Conservation (phyloP, 495 filamentous ascomycete species). For the Penicillium riverlandense region DNA sequence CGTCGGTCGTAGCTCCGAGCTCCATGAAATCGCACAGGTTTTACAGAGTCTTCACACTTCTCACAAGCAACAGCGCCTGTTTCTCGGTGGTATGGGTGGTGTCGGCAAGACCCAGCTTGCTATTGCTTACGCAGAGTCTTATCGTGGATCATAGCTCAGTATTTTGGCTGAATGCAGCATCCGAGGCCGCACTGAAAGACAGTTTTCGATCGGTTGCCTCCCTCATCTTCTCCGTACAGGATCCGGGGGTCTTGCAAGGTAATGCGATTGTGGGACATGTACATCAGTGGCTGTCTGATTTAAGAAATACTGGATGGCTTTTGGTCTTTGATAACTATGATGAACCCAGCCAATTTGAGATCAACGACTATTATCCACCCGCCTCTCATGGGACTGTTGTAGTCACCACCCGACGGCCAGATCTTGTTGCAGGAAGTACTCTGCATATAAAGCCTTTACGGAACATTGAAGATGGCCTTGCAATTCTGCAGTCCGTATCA, state of each 20-base stretch:
- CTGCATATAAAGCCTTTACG: constrained; percentile 1
- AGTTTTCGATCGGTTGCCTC: constrained; percentile 3
- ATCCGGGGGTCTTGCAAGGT: background rate
- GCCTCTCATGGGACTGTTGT: constrained; percentile 4
- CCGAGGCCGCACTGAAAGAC: constrained; percentile 5
- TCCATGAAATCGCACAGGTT: background rate
- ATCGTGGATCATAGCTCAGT: background rate
- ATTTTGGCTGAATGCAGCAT: constrained; percentile 7
- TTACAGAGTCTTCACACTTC: background rate
- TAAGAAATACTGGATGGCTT: constrained; percentile 4
- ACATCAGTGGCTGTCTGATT: constrained; percentile 1
- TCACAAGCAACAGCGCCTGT: background rate
- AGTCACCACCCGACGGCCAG: background rate
- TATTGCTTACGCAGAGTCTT: constrained; percentile 4
- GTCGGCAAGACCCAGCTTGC: constrained; percentile 11
- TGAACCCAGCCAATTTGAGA: constrained; percentile 1
- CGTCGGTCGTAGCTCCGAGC: constrained; percentile 1
- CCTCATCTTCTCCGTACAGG: background rate
- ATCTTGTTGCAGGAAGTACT: background rate
- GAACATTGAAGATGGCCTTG: constrained; percentile 1
- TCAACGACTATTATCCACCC: constrained; percentile 1
- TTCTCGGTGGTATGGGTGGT: constrained; percentile 6
- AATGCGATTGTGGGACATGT: background rate
- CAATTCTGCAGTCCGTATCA: background rate
- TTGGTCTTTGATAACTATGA: constrained; percentile 11